These are phyloP conservation scores for Letharia columbiana DNA, from an alignment of 495 filamentous ascomycete species.

Conservation along the genomic window DNA sequence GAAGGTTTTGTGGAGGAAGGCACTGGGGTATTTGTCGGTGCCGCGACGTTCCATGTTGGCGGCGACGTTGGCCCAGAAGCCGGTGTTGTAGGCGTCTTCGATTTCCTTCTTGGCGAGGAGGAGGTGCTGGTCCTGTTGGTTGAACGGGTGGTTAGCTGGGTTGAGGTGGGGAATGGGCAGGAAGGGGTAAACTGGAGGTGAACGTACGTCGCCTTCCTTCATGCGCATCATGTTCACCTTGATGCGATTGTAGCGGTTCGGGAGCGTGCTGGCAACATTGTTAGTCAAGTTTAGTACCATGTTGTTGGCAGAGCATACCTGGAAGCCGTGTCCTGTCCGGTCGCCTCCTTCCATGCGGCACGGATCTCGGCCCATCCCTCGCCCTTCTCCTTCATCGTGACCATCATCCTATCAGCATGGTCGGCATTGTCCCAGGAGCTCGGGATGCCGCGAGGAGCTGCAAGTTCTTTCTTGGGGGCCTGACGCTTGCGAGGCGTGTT, in stretches of 20 bases:
- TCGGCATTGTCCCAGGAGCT: constrained; percentile 17
- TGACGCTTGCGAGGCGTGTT: constrained; percentile 12
- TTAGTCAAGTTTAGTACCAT: background rate
- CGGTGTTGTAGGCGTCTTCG: constrained; percentile 5
- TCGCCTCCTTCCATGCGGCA: constrained; percentile 13
- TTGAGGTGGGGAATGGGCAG: background rate
- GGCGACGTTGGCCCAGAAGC: constrained; percentile 12
- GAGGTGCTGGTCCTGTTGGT: constrained; percentile 10
- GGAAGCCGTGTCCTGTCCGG: constrained; percentile 17
- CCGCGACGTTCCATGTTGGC: constrained; percentile 7
- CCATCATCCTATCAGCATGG: constrained; percentile 21
- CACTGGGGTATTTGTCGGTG: constrained; percentile 14
- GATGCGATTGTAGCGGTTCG: constrained; percentile 22
- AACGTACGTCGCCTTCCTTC: constrained; percentile 22
- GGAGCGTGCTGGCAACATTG: constrained; percentile 12
- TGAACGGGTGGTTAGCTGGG: background rate
- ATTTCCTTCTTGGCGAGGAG: constrained; percentile 10
- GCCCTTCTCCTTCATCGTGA: constrained; percentile 20
- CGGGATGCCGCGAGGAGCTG: constrained; percentile 10
- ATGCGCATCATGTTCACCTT: constrained; percentile 21
- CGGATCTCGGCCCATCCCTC: constrained; percentile 19
- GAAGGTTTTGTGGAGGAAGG: constrained; percentile 19
- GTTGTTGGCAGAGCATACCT: constrained; percentile 8
- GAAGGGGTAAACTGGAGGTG: background rate
- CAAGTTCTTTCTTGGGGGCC: constrained; percentile 1